These are phyloP conservation scores for Blepharisma stoltei DNA, from an alignment of 73 alveolate species.

Conservation along the genomic window DNA sequence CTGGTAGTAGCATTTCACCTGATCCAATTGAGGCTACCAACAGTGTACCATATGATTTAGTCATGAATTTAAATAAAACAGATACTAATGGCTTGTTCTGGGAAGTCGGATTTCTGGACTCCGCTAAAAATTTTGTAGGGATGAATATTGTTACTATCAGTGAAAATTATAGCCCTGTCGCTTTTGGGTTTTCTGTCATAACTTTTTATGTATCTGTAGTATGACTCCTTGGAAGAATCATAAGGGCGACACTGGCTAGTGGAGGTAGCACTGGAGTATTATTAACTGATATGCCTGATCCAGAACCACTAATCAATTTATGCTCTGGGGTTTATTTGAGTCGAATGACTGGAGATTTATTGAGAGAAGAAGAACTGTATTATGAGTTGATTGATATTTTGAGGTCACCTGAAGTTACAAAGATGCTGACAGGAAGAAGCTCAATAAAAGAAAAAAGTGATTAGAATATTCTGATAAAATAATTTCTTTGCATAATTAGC, in stretches of 20 bases:
- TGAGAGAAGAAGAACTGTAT: slow-evolving; percentile 29
- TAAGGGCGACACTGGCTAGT: neutral
- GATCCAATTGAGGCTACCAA: neutral
- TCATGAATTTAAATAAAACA: neutral
- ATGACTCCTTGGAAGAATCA: slow-evolving; percentile 48
- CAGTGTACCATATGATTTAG: neutral
- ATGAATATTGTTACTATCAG: slow-evolving; percentile 52
- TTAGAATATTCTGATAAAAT: neutral
- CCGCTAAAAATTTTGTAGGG: slow-evolving; percentile 27
- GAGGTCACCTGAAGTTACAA: slow-evolving; percentile 14
- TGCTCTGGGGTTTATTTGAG: slow-evolving; percentile 18
- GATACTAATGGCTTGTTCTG: neutral
- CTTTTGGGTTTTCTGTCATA: slow-evolving; percentile 40
- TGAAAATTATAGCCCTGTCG: slow-evolving; percentile 40
- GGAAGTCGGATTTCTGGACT: slow-evolving; percentile 14
- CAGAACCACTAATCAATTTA: slow-evolving; percentile 12
- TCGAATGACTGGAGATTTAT: slow-evolving; percentile 15
- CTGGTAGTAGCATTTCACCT: slow-evolving; percentile 1
- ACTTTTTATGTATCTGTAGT: slow-evolving; percentile 67
- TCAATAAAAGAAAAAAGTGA: slow-evolving; percentile 19
- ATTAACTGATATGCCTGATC: slow-evolving; percentile 28
- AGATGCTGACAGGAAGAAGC: slow-evolving; percentile 26
- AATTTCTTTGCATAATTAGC: too few relatives aligned
- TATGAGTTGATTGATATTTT: slow-evolving; percentile 25
- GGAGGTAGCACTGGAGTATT: neutral